These are phyloP conservation scores for Phoma sp. DNA, from an alignment of 2,329 filamentous ascomycete species.

Conservation along the genomic window DNA sequence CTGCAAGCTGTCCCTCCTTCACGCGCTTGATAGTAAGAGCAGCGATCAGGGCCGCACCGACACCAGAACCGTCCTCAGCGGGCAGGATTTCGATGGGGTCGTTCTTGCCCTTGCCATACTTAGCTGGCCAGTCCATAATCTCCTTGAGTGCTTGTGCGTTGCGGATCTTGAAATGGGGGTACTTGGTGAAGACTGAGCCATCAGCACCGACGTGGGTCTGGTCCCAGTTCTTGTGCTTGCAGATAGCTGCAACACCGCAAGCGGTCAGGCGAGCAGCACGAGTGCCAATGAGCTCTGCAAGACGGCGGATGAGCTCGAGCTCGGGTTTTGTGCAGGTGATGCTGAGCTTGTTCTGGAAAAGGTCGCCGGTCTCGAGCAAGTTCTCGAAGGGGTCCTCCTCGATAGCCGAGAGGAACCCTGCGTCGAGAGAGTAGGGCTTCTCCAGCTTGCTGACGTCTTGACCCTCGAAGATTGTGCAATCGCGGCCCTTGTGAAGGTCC, in stretches of 20 bases:
- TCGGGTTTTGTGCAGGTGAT: slow-evolving; percentile 76
- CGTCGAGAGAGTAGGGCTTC: slow-evolving; percentile 87
- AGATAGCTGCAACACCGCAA: slow-evolving; percentile 94
- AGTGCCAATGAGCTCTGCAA: slow-evolving; percentile 93
- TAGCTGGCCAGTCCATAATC: slow-evolving; percentile 91
- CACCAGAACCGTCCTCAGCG: slow-evolving; percentile 94
- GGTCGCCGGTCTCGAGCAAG: slow-evolving; percentile 82
- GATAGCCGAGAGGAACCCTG: slow-evolving; percentile 90
- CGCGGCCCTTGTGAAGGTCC: slow-evolving; percentile 73
- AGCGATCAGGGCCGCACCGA: slow-evolving; percentile 95
- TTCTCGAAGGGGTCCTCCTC: slow-evolving; percentile 98
- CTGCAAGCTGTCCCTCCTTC: slow-evolving; percentile 63
- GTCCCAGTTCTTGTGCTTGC: slow-evolving; percentile 91
- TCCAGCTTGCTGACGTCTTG: slow-evolving; percentile 82
- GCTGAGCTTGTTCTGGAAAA: slow-evolving; percentile 77
- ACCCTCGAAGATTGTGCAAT: slow-evolving; percentile 75
- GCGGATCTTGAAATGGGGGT: slow-evolving; percentile 95
- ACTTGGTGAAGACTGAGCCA: slow-evolving; percentile 98
- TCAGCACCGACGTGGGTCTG: slow-evolving; percentile 94
- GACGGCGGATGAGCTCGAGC: slow-evolving; percentile 84
- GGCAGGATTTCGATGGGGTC: slow-evolving; percentile 85
- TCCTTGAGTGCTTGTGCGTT: slow-evolving; percentile 89
- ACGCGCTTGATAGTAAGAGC: slow-evolving; percentile 69
- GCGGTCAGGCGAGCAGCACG: slow-evolving; percentile 90
- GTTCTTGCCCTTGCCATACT: slow-evolving; percentile 67